Base-by-base conservation (phyloP, 2,329 filamentous ascomycete species). In the Aspergillus latus region DNA sequence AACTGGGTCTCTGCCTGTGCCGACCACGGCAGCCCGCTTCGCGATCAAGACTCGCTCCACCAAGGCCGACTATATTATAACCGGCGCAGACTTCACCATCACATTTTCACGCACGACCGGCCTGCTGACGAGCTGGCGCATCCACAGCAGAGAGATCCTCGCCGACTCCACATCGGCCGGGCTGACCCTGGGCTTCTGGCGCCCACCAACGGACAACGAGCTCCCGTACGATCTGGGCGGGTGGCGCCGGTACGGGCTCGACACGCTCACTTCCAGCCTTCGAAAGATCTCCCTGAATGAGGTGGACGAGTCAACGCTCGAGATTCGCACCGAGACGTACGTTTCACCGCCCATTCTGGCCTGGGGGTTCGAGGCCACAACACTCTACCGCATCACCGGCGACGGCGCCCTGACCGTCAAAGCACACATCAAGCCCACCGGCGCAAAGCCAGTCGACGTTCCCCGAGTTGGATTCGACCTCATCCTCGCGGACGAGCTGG, bases 161-260 rank as follows among this genome's bases (percentile, higher is more conserved):
- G 28, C 43, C 29, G 21, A 16, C 5, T 2, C 43, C 0, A 29
- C 49, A 29, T 7, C 40, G 1, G 30, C 54, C 6, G 8, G 21
- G n/a, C 58, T 51, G 36, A 29, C 39, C 5, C 54, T 28, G 1
- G 63, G 66, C n/a, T 69, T 70, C 55, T 71, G 69, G 69, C 69
- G 69, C 21, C 63, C 68, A 6, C 67, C 68, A 21, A 71, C 68
- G 5, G 66, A 70, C 56, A 71, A 71, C 54, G 69, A 71, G 40
- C 55, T 63, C 11, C 59, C 67, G 5, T 64, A 59, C 21, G 64
- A 68, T 28, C 60, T 64, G 1, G 50, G 52, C 5, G 59, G 68
- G 53, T 68, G 69, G 62, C 64, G 64, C 7, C 61, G 62, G 15
- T 68, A 63, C 40, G 65, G 67, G n/a, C 30, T 59, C 21, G 54